Evolutionary conservation across 345 rosid genomes (phyloP).

Genomic region (Arabidopsis arenosa): DNA sequence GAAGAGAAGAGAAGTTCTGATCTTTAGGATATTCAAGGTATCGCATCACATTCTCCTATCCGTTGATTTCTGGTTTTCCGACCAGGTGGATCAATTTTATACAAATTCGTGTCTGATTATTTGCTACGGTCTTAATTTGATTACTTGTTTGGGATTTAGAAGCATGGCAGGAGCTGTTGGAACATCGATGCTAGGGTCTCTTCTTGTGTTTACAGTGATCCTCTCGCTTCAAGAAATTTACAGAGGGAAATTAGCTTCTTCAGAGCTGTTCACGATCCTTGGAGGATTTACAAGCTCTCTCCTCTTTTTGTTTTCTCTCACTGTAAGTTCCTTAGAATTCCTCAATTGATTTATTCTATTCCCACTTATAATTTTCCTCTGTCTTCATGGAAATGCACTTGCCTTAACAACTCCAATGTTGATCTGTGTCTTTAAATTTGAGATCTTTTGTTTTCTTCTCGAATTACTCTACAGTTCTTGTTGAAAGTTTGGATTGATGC

Average conservation of each 20-base stretch:
- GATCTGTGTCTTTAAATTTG: neutral
- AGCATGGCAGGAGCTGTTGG: conserved; percentile 70
- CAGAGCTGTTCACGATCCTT: conserved; percentile 78
- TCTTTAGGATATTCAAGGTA: conserved; percentile 30
- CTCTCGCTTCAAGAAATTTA: conserved; percentile 82
- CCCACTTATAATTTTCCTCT: too few relatives aligned
- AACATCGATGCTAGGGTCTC: conserved; percentile 76
- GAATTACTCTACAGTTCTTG: neutral
- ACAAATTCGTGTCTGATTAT: neutral
- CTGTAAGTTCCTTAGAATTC: conserved; percentile 51
- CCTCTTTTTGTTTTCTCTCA: conserved; percentile 70
- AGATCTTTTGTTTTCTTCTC: neutral
- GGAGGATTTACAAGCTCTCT: conserved; percentile 90
- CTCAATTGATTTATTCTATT: neutral
- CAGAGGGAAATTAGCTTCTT: conserved; percentile 74
- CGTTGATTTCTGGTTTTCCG: neutral
- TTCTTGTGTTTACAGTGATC: conserved; percentile 63
- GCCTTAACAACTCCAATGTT: neutral
- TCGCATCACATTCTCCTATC: neutral
- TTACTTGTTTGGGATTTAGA: conserved; percentile 34
- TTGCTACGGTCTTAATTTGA: conserved; percentile 6
- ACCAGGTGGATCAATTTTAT: neutral
- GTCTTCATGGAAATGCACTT: neutral
- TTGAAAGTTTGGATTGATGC: conserved; percentile 4
- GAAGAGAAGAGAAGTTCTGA: conserved; percentile 27